These are phyloP conservation scores for Pythium brassicae DNA, from an alignment of 352 stramenopile species.

Conservation along the genomic window DNA sequence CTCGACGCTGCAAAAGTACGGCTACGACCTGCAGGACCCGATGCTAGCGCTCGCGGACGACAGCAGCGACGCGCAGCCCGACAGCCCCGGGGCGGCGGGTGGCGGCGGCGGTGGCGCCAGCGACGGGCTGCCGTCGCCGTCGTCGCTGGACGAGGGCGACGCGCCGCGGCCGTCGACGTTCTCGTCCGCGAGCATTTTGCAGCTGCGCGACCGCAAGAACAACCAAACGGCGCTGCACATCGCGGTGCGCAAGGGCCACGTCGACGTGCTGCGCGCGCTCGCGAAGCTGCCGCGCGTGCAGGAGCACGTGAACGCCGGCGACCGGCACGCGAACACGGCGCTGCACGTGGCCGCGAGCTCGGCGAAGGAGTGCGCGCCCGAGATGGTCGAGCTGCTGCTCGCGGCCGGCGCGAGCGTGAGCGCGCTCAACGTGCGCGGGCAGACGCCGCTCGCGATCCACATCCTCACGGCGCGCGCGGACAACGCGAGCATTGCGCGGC, in stretches of 20 bases:
- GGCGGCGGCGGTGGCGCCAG: slow-evolving; percentile 3
- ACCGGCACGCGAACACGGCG: slow-evolving; percentile 77
- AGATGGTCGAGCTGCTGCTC: slow-evolving; percentile 72
- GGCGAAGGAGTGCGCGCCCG: slow-evolving; percentile 39
- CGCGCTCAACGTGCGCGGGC: slow-evolving; percentile 71
- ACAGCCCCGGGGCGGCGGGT: slow-evolving; percentile 1
- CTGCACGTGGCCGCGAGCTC: slow-evolving; percentile 79
- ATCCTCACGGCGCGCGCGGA: slow-evolving; percentile 72
- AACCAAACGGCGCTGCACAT: slow-evolving; percentile 84
- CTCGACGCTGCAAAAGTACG: slow-evolving; percentile 79
- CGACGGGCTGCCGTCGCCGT: slow-evolving; percentile 13
- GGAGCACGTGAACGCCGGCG: slow-evolving; percentile 72
- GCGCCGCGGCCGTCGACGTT: slow-evolving; percentile 19
- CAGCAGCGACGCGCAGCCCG: slow-evolving; percentile 13
- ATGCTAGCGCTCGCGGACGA: slow-evolving; percentile 18
- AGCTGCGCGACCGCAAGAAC: slow-evolving; percentile 79
- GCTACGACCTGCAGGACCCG: slow-evolving; percentile 57
- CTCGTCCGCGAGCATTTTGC: slow-evolving; percentile 56
- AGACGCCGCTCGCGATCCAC: slow-evolving; percentile 83
- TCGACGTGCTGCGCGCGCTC: slow-evolving; percentile 76
- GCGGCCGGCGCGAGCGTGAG: slow-evolving; percentile 54
- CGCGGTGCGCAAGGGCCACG: slow-evolving; percentile 76
- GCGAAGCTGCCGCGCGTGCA: slow-evolving; percentile 64
- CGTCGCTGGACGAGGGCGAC: slow-evolving; percentile 32
- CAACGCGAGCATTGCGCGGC: slow-evolving; percentile 43